phyloP scores from a whole-genome alignment of 164 flowering plant genomes.

The Euptelea pleiosperma region DNA sequence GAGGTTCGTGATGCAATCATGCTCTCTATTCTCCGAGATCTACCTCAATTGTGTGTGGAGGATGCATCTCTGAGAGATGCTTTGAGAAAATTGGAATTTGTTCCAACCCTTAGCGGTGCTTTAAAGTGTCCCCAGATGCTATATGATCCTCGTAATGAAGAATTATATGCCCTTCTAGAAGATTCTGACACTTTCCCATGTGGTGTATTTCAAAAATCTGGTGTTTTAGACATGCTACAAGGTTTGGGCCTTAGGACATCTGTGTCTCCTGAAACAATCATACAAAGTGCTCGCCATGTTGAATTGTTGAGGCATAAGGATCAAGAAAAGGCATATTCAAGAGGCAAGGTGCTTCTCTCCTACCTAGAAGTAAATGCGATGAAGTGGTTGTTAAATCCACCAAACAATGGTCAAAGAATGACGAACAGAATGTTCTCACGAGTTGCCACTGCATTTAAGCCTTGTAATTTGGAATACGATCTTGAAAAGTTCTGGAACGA shows the following conservation, averaged over 20 bases:
- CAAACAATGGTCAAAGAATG: conserved; percentile 40
- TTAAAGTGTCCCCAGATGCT: conserved; percentile 55
- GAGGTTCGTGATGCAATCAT: conserved; percentile 64
- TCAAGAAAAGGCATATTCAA: conserved; percentile 60
- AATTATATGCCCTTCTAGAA: conserved; percentile 73
- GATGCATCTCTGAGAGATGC: conserved; percentile 59
- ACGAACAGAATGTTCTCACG: conserved; percentile 61
- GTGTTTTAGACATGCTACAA: conserved; percentile 72
- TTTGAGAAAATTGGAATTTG: conserved; percentile 69
- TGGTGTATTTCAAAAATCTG: conserved; percentile 60
- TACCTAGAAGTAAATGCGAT: conserved; percentile 82
- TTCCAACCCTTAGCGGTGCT: conserved; percentile 60
- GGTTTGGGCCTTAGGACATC: conserved; percentile 83
- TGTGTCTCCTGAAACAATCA: conserved; percentile 68
- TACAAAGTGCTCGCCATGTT: conserved; percentile 73
- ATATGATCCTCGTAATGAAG: conserved; percentile 96
- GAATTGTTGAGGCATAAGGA: conserved; percentile 60
- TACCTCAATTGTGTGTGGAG: conserved; percentile 78
- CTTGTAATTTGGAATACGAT: conserved; percentile 53
- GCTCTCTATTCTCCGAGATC: conserved; percentile 70
- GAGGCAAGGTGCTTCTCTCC: conserved; percentile 82
- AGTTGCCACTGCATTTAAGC: conserved; percentile 62
- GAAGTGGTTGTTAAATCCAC: conserved; percentile 58
- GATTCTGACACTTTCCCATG: conserved; percentile 74
- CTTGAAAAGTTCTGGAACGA: conserved; percentile 88